Evolutionary conservation across 768 basidiomycete genomes (phyloP).

Genomic region (Russula olivacea): DNA sequence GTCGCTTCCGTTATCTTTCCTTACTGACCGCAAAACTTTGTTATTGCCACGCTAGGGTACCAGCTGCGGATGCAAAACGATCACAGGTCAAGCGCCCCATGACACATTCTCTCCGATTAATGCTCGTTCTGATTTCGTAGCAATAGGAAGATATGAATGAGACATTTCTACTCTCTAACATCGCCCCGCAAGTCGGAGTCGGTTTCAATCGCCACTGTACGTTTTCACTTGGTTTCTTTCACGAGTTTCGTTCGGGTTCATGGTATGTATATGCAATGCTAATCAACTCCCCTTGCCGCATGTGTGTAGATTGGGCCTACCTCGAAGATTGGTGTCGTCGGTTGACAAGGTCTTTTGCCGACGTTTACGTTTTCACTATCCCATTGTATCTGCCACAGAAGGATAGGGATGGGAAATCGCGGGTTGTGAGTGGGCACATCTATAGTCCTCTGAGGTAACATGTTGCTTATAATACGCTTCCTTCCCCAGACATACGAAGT

Average conservation of each 20-base stretch:
- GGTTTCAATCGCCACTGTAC: conserved; percentile 97
- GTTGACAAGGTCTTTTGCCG: conserved; percentile 79
- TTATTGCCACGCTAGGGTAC: conserved; percentile 53
- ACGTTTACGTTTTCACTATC: conserved; percentile 97
- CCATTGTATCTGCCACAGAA: conserved; percentile 90
- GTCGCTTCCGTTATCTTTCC: neutral
- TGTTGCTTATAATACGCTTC: neutral
- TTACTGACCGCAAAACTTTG: neutral
- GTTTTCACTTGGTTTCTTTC: conserved; percentile 28
- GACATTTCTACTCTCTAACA: conserved; percentile 91
- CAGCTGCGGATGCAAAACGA: conserved; percentile 90
- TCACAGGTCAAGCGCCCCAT: conserved; percentile 52
- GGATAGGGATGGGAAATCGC: conserved; percentile 89
- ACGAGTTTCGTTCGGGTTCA: neutral
- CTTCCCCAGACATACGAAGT: conserved; percentile 77
- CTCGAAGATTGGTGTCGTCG: conserved; percentile 92
- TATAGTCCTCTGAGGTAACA: neutral
- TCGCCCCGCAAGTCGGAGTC: conserved; percentile 95
- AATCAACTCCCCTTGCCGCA: neutral
- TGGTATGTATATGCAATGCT: neutral
- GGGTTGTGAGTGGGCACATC: conserved; percentile 59
- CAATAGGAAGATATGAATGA: conserved; percentile 86
- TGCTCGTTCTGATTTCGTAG: neutral
- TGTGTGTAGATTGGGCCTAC: conserved; percentile 88
- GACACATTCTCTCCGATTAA: neutral